Percentiles rank a stretch among this genome's conserved stretches.
Evolutionary conservation across 164 flowering plant species (phyloP).

Genomic region (Amborella trichopoda): DNA sequence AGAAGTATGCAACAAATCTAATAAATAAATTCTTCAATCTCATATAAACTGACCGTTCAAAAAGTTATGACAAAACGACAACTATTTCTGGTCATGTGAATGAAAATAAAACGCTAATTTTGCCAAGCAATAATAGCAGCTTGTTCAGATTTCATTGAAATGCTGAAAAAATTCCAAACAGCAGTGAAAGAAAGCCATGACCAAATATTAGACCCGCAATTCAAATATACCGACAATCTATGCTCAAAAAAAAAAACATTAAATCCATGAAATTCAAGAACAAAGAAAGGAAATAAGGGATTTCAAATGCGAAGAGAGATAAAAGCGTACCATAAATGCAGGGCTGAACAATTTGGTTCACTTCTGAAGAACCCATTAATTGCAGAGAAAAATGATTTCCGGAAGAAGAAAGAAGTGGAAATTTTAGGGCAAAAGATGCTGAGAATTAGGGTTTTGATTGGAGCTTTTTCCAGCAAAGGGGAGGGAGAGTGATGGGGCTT

Average conservation of each 20-base stretch:
- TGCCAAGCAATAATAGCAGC: too few species aligned
- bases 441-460: too few species aligned
- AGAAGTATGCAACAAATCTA: too few species aligned
- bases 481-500: too few species aligned
- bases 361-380: background rate
- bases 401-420: too few species aligned
- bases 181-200: background rate
- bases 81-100: too few species aligned
- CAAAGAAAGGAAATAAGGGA: background rate
- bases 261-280: background rate
- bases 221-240: background rate
- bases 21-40: too few species aligned
- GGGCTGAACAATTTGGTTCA: background rate
- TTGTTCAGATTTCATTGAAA: background rate
- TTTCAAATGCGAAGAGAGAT: background rate
- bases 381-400: background rate
- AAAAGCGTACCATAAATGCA: background rate
- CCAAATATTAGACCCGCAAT: background rate
- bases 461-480: too few species aligned
- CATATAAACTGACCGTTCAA: too few species aligned
- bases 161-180: background rate
- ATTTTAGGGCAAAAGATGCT: too few species aligned
- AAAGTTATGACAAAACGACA: too few species aligned
- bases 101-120: too few species aligned
- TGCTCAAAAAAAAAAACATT: background rate